Conservation (phyloP, 2,329 filamentous ascomycete species). For the Fulvia fulva region DNA sequence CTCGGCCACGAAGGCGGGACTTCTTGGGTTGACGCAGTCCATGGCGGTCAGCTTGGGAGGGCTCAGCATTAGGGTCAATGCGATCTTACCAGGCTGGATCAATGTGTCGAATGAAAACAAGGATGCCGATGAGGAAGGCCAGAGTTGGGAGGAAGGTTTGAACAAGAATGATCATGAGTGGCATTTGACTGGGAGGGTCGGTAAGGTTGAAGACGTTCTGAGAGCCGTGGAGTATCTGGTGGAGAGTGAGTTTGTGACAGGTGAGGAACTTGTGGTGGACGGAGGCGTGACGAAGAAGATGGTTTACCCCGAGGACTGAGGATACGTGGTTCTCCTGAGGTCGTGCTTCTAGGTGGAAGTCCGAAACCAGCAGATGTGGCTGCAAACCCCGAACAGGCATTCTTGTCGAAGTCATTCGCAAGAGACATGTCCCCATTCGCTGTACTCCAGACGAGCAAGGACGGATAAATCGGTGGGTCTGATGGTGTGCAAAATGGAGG, state of each 20-base stretch:
- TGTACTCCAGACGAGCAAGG: too few relatives aligned
- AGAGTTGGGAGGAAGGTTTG: conserved; percentile 46
- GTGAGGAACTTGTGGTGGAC: conserved; percentile 46
- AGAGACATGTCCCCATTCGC: too few relatives aligned
- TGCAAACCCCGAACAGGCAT: too few relatives aligned
- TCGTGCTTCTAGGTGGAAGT: neutral
- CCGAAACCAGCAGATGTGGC: too few relatives aligned
- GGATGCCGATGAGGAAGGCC: conserved; percentile 39
- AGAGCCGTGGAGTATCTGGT: conserved; percentile 41
- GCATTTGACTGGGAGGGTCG: conserved; percentile 50
- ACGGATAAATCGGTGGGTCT: too few relatives aligned
- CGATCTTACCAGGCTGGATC: conserved; percentile 52
- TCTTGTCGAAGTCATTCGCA: too few relatives aligned
- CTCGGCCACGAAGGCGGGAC: conserved; percentile 48
- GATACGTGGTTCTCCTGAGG: neutral
- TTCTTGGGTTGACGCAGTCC: conserved; percentile 49
- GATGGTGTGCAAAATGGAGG: too few relatives aligned
- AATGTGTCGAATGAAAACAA: conserved; percentile 45
- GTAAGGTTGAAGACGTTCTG: conserved; percentile 46
- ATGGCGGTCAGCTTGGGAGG: conserved; percentile 47
- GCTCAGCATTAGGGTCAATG: conserved; percentile 45
- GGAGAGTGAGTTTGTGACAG: conserved; percentile 40
- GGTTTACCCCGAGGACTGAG: neutral
- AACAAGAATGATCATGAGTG: conserved; percentile 44
- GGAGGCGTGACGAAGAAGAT: conserved; percentile 36